Base-by-base conservation (phyloP, 164 flowering plant genomes). In the Berberis vulgaris region DNA sequence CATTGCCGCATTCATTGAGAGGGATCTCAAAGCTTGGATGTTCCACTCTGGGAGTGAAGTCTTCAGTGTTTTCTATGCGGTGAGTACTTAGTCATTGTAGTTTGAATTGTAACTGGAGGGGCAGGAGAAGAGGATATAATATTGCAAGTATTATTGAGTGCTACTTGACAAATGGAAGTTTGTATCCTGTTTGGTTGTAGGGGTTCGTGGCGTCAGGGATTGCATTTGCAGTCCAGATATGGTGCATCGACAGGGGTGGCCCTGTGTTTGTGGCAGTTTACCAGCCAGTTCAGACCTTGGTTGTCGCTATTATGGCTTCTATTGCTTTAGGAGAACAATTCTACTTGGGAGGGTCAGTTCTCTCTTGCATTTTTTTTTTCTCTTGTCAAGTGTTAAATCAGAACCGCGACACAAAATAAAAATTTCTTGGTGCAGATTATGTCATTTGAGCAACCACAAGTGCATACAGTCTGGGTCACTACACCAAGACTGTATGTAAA, bases 231-330 rank as follows among this genome's bases (percentile, higher is more conserved):
- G 97, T 95, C 47, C 99, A 95, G 84, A 95, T 95, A 72, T 95
- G 99, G 99, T 95, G 99, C 90, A 95, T 95, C 43, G 96, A 95
- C 80, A 91, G 96, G 69, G 97, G 99, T 12, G 99, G 99, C 77
- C 99, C 99, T 0, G 97, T 95, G 61, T 95, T 95, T 72, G 99
- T 95, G 7, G 99, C 99, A 0, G 96, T 95, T 39, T 95, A 95
- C 67, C 99, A 95, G 69, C 99, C 99, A 43, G 99, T 95, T 49
- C 97, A 91, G 81, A 95, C 99, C 61, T 79, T 95, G 6, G 97
- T 95, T 57, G 99, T 95, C 67, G 99, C 99, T 26, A 80, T 95
- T 65, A 85, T 86, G 89, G 86, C 99, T 12, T 89, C 99, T 67
- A 39, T 85, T 41, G 89, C 91, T 59, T 77, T 95, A 46, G 97